Evolutionary conservation across 306 rosid genomes (phyloP).

Genomic region (Castanopsis chinensis): DNA sequence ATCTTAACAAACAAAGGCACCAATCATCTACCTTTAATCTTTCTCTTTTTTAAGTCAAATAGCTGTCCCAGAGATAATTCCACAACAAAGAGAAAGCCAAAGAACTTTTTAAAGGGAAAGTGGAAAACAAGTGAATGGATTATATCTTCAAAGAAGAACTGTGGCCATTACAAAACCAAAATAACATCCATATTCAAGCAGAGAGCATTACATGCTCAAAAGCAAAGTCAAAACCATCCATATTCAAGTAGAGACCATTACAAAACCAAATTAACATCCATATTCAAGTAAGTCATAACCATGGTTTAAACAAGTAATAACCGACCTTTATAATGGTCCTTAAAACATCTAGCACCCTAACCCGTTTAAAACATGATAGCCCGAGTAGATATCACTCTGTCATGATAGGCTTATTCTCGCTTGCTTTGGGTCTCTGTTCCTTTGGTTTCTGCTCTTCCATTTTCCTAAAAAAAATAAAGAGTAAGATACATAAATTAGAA

Average conservation of each 20-base stretch:
- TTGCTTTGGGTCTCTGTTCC: constrained; percentile 81
- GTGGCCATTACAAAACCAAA: neutral
- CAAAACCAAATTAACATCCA: neutral
- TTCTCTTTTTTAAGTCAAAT: neutral
- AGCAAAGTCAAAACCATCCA: too few species aligned
- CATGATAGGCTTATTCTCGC: constrained; percentile 94
- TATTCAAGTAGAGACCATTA: too few species aligned
- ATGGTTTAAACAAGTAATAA: constrained; percentile 1
- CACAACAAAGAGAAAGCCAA: neutral
- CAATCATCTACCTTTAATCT: neutral
- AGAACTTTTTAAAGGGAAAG: neutral
- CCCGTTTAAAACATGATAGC: constrained; percentile 15
- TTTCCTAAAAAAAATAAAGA: constrained; percentile 49
- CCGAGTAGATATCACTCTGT: constrained; percentile 55
- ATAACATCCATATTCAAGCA: neutral
- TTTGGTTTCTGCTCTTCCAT: constrained; percentile 91
- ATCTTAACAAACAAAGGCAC: neutral
- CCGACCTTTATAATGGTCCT: neutral
- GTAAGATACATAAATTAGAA: constrained; percentile 7
- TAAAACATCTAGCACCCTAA: constrained; percentile 5
- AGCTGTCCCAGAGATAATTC: neutral
- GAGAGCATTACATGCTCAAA: too few species aligned
- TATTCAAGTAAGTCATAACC: neutral
- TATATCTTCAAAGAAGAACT: too few species aligned
- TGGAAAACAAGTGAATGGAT: too few species aligned